phyloP scores from a whole-genome alignment of 805 yeast species.

The Maudiozyma turicensis region DNA sequence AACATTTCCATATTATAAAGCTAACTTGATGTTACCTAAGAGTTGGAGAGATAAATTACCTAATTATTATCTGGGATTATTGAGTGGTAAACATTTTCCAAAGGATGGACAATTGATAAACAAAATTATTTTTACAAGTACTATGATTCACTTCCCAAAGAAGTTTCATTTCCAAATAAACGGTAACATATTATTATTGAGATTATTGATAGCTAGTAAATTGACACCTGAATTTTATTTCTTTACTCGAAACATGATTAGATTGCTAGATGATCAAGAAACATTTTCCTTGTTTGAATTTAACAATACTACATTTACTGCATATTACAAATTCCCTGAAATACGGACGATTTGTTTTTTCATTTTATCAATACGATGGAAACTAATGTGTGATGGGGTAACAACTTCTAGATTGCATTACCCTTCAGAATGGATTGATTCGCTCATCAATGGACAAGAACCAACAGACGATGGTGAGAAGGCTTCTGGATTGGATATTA shows the following conservation, averaged over 20 bases:
- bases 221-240: conserved; percentile 23
- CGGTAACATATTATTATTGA: conserved; percentile 16
- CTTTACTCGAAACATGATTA: conserved; percentile 10
- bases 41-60: conserved; percentile 32
- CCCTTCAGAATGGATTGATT: conserved; percentile 7
- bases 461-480: not conserved
- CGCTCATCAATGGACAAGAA: not conserved
- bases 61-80: conserved; percentile 25
- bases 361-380: conserved; percentile 16
- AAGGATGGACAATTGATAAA: conserved; percentile 4
- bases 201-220: conserved; percentile 10
- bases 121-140: conserved; percentile 5
- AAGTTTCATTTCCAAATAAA: conserved; percentile 8
- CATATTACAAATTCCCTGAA: conserved; percentile 15
- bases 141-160: conserved; percentile 5
- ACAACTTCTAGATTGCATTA: conserved; percentile 7
- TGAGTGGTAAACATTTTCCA: conserved; percentile 37
- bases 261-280: conserved; percentile 4
- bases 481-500: conserved; percentile 2
- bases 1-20: conserved; percentile 40
- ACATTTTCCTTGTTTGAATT: conserved; percentile 7
- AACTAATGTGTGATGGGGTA: conserved; percentile 11
- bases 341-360: conserved; percentile 16
- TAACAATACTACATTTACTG: conserved; percentile 5
- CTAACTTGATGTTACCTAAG: conserved; percentile 34